Evolutionary conservation across 495 filamentous ascomycete species (phyloP), one percentile per base, ranked within the genome.

Genomic region (Trichoderma asperelloides): DNA sequence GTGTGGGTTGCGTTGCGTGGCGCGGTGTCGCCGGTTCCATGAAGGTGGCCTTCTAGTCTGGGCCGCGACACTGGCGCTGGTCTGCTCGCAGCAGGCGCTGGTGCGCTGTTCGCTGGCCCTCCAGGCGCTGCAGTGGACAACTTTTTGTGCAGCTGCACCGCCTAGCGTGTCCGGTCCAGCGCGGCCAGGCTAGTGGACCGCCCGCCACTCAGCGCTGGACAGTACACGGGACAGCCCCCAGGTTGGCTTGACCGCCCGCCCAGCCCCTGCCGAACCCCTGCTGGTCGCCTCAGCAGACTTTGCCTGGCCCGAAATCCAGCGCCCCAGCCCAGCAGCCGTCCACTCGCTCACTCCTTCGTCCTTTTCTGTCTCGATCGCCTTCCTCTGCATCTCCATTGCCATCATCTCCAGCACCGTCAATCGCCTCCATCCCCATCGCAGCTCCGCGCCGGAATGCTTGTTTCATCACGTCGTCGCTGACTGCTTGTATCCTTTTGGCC

Each of bases 171-270:
- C 55, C 43, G 43, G 43, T 47, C 43, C 43, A 47, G 43, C 43
- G 43, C 43, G 55, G 55, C 25, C 55, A 60, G 55, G 55, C 55
- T 60, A 60, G 55, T 60, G 55, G 55, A 15, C 55, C 55, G 55
- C 55, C 55, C 55, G 55, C 55, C 55, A 60, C 55, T 60, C 55
- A 60, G 55, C 55, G 55, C 55, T 60, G 16, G 55, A 16, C 27
- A 57, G 49, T 25, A 60, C 55, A 60, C 55, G 55, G 55, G 55
- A 60, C 55, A 60, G 25, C 55, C 55, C 55, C 55, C 55, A 60
- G 55, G 55, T 30, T 60, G 55, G 55, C 55, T 60, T 60, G 55
- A 60, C 55, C 55, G 55, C 55, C 55, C 55, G 55, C 55, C 23
- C 25, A 28, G 25, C 55, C 55, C 55, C 55, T 60, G 55, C 55